Conservation (phyloP, 2,329 filamentous ascomycete species). For the Penicillium sp. region DNA sequence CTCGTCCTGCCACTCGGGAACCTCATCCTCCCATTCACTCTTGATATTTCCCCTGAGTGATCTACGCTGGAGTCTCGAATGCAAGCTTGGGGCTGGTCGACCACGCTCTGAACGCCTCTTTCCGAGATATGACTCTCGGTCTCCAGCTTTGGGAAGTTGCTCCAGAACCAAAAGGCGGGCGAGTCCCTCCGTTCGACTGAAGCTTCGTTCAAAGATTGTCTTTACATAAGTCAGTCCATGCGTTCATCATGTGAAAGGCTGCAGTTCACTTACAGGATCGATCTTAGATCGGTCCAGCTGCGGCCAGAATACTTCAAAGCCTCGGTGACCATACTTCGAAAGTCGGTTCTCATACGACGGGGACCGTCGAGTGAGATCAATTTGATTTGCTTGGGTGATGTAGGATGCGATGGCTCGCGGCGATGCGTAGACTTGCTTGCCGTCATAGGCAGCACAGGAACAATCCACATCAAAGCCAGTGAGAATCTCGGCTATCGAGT, state of each 20-base stretch:
- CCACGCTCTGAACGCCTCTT: conserved; percentile 72
- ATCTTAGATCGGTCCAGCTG: conserved; percentile 71
- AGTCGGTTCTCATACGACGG: conserved; percentile 86
- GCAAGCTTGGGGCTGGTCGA: conserved; percentile 56
- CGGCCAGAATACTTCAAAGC: conserved; percentile 82
- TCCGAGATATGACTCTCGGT: conserved; percentile 70
- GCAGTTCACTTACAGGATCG: conserved; percentile 57
- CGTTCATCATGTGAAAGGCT: background rate
- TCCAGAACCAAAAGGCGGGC: conserved; percentile 79
- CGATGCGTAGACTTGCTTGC: conserved; percentile 74
- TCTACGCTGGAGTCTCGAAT: conserved; percentile 41
- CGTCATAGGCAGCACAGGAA: conserved; percentile 78
- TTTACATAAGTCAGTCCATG: background rate
- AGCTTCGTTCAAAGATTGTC: conserved; percentile 82
- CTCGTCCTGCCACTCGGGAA: conserved; percentile 78
- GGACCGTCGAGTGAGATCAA: conserved; percentile 76
- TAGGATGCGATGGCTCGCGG: conserved; percentile 76
- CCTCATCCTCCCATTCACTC: conserved; percentile 73
- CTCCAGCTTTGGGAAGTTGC: conserved; percentile 67
- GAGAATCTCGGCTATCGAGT: conserved; percentile 78
- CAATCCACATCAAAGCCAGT: conserved; percentile 89
- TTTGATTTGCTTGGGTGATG: conserved; percentile 77
- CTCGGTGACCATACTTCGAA: conserved; percentile 80
- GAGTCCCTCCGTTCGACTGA: conserved; percentile 72
- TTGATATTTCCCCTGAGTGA: conserved; percentile 71